These are phyloP conservation scores for Boletus rubescentipes DNA, from an alignment of 768 basidiomycete genomes.

Conservation along the genomic window DNA sequence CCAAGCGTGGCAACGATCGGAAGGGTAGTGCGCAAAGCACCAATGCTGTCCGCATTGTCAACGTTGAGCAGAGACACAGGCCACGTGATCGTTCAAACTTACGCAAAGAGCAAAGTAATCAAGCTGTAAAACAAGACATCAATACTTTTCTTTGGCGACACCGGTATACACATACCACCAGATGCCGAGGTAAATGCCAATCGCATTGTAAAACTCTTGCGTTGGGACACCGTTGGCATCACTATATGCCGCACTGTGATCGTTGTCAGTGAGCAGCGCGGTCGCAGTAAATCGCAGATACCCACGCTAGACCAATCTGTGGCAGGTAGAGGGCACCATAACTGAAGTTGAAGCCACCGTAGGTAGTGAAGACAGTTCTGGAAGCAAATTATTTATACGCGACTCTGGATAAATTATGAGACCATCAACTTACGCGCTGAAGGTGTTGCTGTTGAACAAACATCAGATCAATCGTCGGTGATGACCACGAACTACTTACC, in stretches of 20 bases:
- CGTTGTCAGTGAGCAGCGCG: background rate
- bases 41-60: conserved; percentile 14
- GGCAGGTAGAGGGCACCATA: conserved; percentile 30
- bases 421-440: conserved; percentile 22
- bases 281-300: background rate
- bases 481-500: conserved; percentile 13
- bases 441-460: conserved; percentile 23
- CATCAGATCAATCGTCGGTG: conserved; percentile 3
- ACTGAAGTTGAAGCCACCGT: conserved; percentile 31
- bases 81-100: background rate
- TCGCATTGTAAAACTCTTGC: conserved; percentile 24
- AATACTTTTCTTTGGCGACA: background rate
- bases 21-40: conserved; percentile 26
- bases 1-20: conserved; percentile 24
- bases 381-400: background rate
- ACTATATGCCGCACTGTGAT: conserved; percentile 24
- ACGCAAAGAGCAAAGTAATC: conserved; percentile 27
- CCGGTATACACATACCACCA: conserved; percentile 20
- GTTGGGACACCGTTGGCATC: conserved; percentile 23
- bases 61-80: background rate
- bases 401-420: background rate
- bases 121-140: conserved; percentile 9
- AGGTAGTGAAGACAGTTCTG: conserved; percentile 29
- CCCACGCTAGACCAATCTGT: conserved; percentile 26
- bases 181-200: conserved; percentile 29